Evolutionary conservation across 768 basidiomycete genomes (phyloP).

Genomic region (Lactarius trivialis): DNA sequence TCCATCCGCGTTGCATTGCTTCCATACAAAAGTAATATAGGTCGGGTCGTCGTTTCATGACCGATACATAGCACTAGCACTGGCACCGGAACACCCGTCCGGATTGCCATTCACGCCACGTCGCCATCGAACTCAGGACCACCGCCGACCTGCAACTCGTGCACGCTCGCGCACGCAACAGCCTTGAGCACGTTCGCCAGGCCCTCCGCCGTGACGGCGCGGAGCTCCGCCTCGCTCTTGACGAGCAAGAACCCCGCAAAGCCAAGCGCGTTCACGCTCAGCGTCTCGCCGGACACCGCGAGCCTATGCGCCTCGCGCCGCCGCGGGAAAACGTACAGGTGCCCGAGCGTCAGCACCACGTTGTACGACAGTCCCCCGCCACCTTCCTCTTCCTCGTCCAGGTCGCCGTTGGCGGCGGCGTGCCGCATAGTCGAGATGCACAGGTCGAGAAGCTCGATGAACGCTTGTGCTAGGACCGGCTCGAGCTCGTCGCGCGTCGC

Average conservation of each 20-base stretch:
- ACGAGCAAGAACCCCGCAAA: conserved; percentile 88
- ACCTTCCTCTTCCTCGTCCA: not conserved
- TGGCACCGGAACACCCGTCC: too few species aligned
- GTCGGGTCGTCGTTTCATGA: not conserved
- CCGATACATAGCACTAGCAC: too few species aligned
- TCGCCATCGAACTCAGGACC: conserved; percentile 34
- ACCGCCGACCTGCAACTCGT: conserved; percentile 56
- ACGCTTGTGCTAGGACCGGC: conserved; percentile 48
- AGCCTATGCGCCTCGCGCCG: conserved; percentile 52
- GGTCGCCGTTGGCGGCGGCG: conserved; percentile 41
- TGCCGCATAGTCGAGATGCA: conserved; percentile 67
- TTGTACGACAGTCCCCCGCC: conserved; percentile 77
- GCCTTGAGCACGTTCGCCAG: conserved; percentile 54
- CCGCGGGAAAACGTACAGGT: conserved; percentile 84
- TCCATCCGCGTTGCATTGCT: too few species aligned
- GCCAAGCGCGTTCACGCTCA: conserved; percentile 82
- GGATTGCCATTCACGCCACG: not conserved
- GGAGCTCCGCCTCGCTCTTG: conserved; percentile 72
- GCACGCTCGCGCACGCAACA: conserved; percentile 61
- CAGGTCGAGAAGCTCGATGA: conserved; percentile 71
- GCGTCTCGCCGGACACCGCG: conserved; percentile 42
- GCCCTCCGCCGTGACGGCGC: conserved; percentile 57
- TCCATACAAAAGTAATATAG: too few species aligned
- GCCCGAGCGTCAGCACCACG: conserved; percentile 71
- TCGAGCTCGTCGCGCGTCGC: conserved; percentile 41